phyloP scores from a whole-genome alignment of 306 rosid genomes.

The Medicago ruthenica region DNA sequence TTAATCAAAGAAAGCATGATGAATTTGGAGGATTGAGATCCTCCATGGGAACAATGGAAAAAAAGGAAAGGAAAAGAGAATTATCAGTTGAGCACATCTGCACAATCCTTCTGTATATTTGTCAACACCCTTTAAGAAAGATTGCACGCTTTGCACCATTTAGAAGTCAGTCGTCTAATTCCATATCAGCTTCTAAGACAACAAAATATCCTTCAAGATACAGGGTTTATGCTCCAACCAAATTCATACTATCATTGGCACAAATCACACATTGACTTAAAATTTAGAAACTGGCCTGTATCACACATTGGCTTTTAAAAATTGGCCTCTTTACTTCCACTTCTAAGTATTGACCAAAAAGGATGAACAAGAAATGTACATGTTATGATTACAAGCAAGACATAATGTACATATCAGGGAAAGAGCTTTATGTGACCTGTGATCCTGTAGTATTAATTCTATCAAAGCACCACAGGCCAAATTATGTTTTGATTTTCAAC shows the following conservation, averaged over 20 bases:
- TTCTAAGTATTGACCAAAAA: neutral
- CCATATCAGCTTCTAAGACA: neutral
- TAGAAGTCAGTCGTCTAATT: neutral
- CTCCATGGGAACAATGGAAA: neutral
- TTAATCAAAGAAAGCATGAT: slow-evolving; percentile 5
- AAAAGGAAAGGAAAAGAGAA: slow-evolving; percentile 4
- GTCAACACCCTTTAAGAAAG: neutral
- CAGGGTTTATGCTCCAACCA: neutral
- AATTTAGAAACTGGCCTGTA: neutral
- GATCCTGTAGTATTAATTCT: slow-evolving; percentile 21
- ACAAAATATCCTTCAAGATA: neutral
- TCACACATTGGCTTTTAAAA: neutral
- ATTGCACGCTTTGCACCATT: neutral
- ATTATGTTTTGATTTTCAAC: slow-evolving; percentile 35
- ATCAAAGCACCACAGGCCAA: neutral
- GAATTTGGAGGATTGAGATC: slow-evolving; percentile 1
- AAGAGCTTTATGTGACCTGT: slow-evolving; percentile 25
- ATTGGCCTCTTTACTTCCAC: neutral
- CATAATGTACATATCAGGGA: neutral
- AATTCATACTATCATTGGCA: neutral
- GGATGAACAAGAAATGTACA: slow-evolving; percentile 9
- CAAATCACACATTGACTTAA: neutral
- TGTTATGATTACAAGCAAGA: slow-evolving; percentile 22
- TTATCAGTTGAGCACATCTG: slow-evolving; percentile 19
- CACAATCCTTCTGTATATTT: neutral